Base-by-base conservation (phyloP, 306 rosid genomes). In the cucumber (Cucumis sativus) region DNA sequence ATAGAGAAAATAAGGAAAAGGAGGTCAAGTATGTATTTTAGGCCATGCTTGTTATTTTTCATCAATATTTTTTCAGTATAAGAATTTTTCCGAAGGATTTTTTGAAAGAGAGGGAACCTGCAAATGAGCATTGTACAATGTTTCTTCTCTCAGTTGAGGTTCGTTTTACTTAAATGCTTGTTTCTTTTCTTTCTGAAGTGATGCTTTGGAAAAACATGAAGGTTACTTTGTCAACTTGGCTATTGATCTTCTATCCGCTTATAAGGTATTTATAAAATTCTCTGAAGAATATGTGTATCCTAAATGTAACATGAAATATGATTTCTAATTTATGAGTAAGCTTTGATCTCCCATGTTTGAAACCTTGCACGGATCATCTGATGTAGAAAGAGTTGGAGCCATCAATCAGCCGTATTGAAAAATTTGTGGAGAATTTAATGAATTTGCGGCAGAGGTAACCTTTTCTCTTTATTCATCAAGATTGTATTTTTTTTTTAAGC, bases 321-420 rank as follows among this genome's bases (percentile, higher is more conserved):
- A 45, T 23, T 35, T 52, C 9, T 51, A 28, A 72, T 72, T 45
- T 70, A 16, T 72, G 20, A 51, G 15, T 51, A 72, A 72, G 57
- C 77, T 52, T 41, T 71, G 57, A 28, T 37, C 33, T 54, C 59
- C 61, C 43, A 51, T 72, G 61, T 73, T 54, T 18, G 77, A 33
- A 73, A 73, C 63, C 63, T 82, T 80, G 64, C 79, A 73, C 71
- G 72, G 81, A 47, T 52, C 47, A 33, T 18, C 25, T 74, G 65
- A 15, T 52, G 87, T 97, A 96, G 99, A 87, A 86, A 86, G 97
- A 92, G 90, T 84, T 96, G 86, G 97, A 82, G 74, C 98, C 98
- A 69, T 92, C 88, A 43, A 76, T 96, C 83, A 76, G 69, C 79
- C 88, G 83, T 77, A 89, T 96, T 39, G 86, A 75, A 65, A 89